phyloP scores from a whole-genome alignment of 768 basidiomycete species.

The Sarcodon sp. region DNA sequence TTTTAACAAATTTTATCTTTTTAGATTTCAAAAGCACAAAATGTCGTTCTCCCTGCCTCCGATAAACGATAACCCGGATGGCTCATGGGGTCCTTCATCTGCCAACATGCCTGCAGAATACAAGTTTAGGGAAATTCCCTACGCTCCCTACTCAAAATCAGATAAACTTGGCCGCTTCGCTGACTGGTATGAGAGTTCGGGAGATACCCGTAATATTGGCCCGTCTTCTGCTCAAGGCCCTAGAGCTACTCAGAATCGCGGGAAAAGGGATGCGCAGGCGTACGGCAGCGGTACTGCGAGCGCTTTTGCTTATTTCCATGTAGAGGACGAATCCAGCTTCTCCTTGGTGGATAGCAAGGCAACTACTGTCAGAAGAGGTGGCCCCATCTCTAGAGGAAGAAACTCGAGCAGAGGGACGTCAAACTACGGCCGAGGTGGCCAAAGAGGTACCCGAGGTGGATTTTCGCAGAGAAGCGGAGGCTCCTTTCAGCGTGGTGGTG shows the following conservation, averaged over 20 bases:
- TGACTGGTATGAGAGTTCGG: slow-evolving; percentile 83
- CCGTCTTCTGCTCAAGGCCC: slow-evolving; percentile 28
- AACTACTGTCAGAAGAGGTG: slow-evolving; percentile 58
- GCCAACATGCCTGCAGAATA: slow-evolving; percentile 81
- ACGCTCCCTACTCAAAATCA: slow-evolving; percentile 96
- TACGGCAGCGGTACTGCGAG: slow-evolving; percentile 86
- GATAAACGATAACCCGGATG: slow-evolving; percentile 87
- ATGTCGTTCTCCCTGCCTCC: slow-evolving; percentile 84
- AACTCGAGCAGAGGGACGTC: slow-evolving; percentile 20
- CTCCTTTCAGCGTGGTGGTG: slow-evolving; percentile 33
- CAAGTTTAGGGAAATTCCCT: slow-evolving; percentile 98
- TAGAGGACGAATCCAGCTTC: slow-evolving; percentile 95
- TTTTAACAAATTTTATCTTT: slow-evolving; percentile 2
- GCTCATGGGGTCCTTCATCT: slow-evolving; percentile 84
- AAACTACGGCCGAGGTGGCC: slow-evolving; percentile 23
- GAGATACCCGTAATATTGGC: slow-evolving; percentile 46
- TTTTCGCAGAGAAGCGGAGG: slow-evolving; percentile 26
- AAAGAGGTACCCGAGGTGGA: slow-evolving; percentile 28
- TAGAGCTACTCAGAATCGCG: slow-evolving; percentile 28
- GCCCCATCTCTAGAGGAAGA: slow-evolving; percentile 43
- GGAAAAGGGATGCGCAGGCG: slow-evolving; percentile 68
- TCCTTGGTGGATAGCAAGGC: slow-evolving; percentile 89
- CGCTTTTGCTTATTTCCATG: slow-evolving; percentile 95
- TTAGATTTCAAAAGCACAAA: slow-evolving; percentile 5
- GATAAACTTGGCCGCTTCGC: slow-evolving; percentile 97